These are phyloP conservation scores for Fraxinus quadrangulata DNA, from an alignment of 257 asterid species.

Conservation along the genomic window DNA sequence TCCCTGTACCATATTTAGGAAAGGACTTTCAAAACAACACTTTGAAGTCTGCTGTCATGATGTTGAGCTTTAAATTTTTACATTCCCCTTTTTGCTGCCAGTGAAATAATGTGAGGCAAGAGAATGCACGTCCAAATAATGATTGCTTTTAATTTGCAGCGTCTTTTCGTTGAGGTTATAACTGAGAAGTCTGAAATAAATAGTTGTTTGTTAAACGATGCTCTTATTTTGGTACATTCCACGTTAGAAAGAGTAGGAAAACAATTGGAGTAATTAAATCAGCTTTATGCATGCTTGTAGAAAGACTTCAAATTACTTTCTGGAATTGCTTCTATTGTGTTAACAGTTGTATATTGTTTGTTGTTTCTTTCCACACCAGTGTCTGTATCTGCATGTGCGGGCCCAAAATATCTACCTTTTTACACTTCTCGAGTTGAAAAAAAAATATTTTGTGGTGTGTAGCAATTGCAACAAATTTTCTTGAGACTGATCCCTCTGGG, in stretches of 20 bases:
- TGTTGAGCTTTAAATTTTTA: background rate
- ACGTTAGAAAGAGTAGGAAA: background rate
- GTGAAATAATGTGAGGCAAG: background rate
- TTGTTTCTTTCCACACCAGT: background rate
- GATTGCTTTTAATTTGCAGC: background rate
- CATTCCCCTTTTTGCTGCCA: background rate
- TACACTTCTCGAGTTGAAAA: background rate
- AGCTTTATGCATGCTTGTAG: background rate
- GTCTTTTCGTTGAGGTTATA: background rate
- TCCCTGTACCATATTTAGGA: background rate
- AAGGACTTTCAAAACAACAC: background rate
- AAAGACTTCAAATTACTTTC: background rate
- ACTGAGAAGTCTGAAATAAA: background rate
- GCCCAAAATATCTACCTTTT: background rate
- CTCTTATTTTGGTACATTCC: background rate
- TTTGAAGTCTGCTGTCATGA: background rate
- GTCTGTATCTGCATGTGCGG: background rate
- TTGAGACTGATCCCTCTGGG: background rate
- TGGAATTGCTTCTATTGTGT: constrained; percentile 2
- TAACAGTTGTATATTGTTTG: background rate
- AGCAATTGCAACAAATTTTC: background rate
- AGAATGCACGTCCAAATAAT: background rate
- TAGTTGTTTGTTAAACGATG: background rate
- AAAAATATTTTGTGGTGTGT: background rate
- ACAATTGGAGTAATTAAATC: background rate